Evolutionary conservation across 345 rosid genomes (phyloP).

Genomic region (Euphorbia lathyris): DNA sequence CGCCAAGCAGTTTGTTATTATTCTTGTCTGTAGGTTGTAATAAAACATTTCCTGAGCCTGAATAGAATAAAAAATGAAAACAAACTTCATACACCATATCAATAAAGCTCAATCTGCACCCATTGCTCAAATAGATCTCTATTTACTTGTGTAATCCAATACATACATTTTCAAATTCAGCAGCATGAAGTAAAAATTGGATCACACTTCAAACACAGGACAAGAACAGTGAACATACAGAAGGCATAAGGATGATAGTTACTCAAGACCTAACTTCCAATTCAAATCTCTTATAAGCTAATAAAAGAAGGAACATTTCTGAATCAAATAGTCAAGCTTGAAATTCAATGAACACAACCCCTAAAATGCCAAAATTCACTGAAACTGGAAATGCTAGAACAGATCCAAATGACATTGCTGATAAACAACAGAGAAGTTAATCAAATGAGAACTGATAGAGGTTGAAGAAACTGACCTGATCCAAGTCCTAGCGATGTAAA

Average conservation of each 20-base stretch:
- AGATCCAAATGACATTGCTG: neutral
- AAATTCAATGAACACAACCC: neutral
- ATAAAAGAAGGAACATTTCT: neutral
- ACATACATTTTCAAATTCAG: neutral
- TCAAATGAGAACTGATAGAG: neutral
- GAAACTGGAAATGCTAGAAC: neutral
- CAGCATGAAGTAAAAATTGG: neutral
- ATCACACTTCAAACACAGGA: neutral
- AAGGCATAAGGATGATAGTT: neutral
- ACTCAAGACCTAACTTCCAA: neutral
- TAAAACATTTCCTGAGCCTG: neutral
- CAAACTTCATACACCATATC: no score
- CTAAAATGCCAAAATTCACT: neutral
- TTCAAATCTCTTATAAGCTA: neutral
- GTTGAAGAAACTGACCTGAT: neutral
- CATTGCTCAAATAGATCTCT: neutral
- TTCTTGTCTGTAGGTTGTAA: neutral
- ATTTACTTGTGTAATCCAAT: neutral
- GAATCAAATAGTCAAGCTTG: neutral
- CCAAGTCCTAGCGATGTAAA: constrained; percentile 1
- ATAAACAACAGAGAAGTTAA: no score
- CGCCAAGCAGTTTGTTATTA: constrained; percentile 23
- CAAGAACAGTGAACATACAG: neutral
- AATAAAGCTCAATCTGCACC: neutral
- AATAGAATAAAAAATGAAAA: neutral